Conservation (phyloP, 306 rosid genomes). For the Ormosia semicastrata region DNA sequence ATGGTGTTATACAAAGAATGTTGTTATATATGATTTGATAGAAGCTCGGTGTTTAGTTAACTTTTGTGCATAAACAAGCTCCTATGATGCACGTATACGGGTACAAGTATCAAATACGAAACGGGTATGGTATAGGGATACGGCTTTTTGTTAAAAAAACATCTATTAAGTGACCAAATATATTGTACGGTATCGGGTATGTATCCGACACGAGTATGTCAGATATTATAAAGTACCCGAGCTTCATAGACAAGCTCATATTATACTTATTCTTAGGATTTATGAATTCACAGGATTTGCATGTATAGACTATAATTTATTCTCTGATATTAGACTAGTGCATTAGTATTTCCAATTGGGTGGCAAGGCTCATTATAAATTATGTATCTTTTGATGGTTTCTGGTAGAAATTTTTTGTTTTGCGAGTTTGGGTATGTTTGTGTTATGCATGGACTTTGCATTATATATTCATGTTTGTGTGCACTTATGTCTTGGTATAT, state of each 20-base stretch:
- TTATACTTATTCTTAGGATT: neutral
- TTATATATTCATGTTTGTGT: neutral
- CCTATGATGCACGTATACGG: no score
- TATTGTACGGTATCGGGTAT: no score
- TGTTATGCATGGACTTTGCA: neutral
- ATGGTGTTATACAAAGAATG: neutral
- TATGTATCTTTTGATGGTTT: conserved; percentile 5
- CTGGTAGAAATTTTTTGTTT: neutral
- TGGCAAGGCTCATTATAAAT: neutral
- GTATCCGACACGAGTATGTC: no score
- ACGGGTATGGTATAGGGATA: no score
- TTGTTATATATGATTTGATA: neutral
- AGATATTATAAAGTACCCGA: no score
- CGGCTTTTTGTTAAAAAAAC: no score
- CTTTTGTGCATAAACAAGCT: neutral
- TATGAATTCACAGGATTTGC: neutral
- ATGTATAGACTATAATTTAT: neutral
- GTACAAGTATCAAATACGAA: no score
- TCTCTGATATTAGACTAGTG: neutral
- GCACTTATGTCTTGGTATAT: neutral
- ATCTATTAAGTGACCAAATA: no score
- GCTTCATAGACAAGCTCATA: no score
- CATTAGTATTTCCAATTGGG: neutral
- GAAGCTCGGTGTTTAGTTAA: neutral
- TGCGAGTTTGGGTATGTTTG: neutral